Evolutionary conservation across 768 basidiomycete genomes (phyloP).

Genomic region (Tricholomella constricta): DNA sequence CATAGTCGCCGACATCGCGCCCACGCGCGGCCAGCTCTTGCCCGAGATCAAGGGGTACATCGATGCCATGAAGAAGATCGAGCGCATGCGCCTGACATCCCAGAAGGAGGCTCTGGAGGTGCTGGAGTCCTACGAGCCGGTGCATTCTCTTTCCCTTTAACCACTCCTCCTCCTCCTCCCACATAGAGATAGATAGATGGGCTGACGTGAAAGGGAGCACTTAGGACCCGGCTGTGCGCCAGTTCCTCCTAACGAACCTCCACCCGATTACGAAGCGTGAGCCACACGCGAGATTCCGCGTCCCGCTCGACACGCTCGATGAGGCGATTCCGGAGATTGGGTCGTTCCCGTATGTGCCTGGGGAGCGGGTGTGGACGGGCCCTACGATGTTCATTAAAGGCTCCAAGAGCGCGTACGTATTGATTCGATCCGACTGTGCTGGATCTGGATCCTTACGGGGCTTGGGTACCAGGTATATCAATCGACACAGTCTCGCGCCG

Average conservation of each 20-base stretch:
- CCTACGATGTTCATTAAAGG: constrained; percentile 76
- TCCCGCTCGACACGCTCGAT: constrained; percentile 67
- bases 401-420: constrained; percentile 61
- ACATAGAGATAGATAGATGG: not conserved
- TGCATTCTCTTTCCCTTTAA: too few relatives aligned
- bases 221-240: constrained; percentile 67
- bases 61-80: constrained; percentile 70
- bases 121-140: constrained; percentile 62
- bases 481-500: constrained; percentile 61
- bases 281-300: constrained; percentile 55
- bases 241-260: constrained; percentile 84
- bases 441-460: not conserved
- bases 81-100: constrained; percentile 49
- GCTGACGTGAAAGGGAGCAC: not conserved
- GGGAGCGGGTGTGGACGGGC: constrained; percentile 51
- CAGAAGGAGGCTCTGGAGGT: constrained; percentile 69
- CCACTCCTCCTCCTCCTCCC: too few relatives aligned
- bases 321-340: constrained; percentile 66
- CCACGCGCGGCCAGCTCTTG: constrained; percentile 52
- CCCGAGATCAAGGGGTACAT: constrained; percentile 67
- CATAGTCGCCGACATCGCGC: constrained; percentile 80
- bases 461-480: constrained; percentile 60
- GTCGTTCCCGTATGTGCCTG: constrained; percentile 69
- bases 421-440: not conserved
- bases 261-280: constrained; percentile 30